These are phyloP conservation scores for Ottelia alismoides DNA, from an alignment of 106 monocot species.

Conservation along the genomic window DNA sequence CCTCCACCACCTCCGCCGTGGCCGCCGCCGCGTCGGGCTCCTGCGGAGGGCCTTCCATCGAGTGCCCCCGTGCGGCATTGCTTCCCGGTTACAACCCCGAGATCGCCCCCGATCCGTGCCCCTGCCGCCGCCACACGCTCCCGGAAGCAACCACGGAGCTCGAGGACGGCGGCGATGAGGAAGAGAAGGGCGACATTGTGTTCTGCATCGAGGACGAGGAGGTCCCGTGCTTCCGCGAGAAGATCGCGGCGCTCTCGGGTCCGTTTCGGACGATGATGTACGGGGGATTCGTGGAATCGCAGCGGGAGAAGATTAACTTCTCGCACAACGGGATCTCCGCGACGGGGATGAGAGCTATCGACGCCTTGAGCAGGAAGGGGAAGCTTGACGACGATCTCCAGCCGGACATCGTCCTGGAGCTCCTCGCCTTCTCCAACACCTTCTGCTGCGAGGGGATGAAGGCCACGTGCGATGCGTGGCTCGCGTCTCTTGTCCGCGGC, in stretches of 20 bases:
- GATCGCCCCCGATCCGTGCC: slow-evolving; percentile 29
- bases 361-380: slow-evolving; percentile 35
- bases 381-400: slow-evolving; percentile 29
- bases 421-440: slow-evolving; percentile 67
- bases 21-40: too few relatives aligned
- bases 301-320: slow-evolving; percentile 65
- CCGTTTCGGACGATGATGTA: slow-evolving; percentile 62
- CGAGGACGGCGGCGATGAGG: slow-evolving; percentile 1
- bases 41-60: slow-evolving; percentile 36
- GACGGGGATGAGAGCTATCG: slow-evolving; percentile 53
- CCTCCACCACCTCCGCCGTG: slow-evolving; percentile 22
- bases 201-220: slow-evolving; percentile 80
- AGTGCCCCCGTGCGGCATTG: slow-evolving; percentile 72
- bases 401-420: slow-evolving; percentile 43
- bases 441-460: slow-evolving; percentile 87
- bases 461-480: slow-evolving; percentile 53
- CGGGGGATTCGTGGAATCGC: slow-evolving; percentile 70
- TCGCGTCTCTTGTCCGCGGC: slow-evolving; percentile 35
- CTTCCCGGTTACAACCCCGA: slow-evolving; percentile 20
- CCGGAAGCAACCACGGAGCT: not conserved
- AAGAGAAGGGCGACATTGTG: slow-evolving; percentile 45
- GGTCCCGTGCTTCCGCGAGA: slow-evolving; percentile 44
- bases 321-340: slow-evolving; percentile 52
- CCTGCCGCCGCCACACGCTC: slow-evolving; percentile 26
- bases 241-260: slow-evolving; percentile 59